Evolutionary conservation across 148 eudicot genomes (phyloP).

Genomic region (Drosera capensis): DNA sequence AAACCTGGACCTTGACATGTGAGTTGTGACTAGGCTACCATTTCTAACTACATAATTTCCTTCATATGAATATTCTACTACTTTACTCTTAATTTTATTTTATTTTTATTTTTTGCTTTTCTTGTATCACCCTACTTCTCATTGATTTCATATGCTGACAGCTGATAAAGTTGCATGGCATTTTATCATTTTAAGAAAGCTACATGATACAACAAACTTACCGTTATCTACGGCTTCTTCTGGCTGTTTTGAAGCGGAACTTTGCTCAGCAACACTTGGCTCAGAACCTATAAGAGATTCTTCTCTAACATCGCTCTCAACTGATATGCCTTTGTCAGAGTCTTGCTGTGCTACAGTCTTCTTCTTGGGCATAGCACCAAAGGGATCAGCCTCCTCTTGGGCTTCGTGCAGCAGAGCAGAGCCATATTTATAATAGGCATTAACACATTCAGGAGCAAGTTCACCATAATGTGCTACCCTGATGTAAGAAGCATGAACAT

Average conservation of each 20-base stretch:
- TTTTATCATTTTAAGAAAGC: too few species aligned
- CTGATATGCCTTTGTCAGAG: constrained; percentile 33
- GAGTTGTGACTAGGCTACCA: too few species aligned
- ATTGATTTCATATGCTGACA: too few species aligned
- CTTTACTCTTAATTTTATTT: too few species aligned
- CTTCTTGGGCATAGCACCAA: constrained; percentile 68
- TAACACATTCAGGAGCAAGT: constrained; percentile 77
- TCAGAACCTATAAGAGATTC: constrained; percentile 53
- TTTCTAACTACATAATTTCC: too few species aligned
- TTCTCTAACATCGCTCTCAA: constrained; percentile 17
- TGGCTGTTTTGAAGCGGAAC: constrained; percentile 26
- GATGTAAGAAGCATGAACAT: constrained; percentile 3
- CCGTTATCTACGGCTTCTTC: constrained; percentile 31
- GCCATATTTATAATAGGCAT: constrained; percentile 68
- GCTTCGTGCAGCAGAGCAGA: constrained; percentile 81
- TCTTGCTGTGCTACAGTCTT: constrained; percentile 40
- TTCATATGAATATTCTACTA: too few species aligned
- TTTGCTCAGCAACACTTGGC: constrained; percentile 26
- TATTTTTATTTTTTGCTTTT: too few species aligned
- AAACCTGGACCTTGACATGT: too few species aligned
- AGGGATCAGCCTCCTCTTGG: constrained; percentile 89
- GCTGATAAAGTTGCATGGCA: too few species aligned
- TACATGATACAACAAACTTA: too few species aligned
- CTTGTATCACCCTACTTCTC: too few species aligned
- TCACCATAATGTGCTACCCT: constrained; percentile 78